Percentiles rank a stretch among this genome's conserved stretches.
phyloP scores from a whole-genome alignment of 2,329 filamentous ascomycete genomes.

The Leptographium radiaticola region DNA sequence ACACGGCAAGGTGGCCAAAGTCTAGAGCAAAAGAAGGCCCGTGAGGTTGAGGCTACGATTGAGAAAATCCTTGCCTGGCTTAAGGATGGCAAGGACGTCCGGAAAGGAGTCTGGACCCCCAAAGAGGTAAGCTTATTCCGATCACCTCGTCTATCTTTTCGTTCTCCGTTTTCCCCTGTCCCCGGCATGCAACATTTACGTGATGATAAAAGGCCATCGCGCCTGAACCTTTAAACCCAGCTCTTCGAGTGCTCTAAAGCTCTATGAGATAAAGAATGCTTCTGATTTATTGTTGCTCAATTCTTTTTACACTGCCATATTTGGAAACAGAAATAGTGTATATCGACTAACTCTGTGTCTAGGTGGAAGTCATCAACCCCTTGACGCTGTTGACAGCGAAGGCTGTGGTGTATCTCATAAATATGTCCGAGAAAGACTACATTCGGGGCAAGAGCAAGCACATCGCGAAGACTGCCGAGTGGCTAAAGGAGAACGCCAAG shows the following conservation, averaged over 20 bases:
- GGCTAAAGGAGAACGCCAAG: slow-evolving; percentile 81
- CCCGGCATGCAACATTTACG: slow-evolving; percentile 27
- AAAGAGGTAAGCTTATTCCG: slow-evolving; percentile 71
- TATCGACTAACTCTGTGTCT: not conserved
- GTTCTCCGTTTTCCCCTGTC: slow-evolving; percentile 7
- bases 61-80: slow-evolving; percentile 78
- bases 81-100: slow-evolving; percentile 82
- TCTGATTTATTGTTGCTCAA: slow-evolving; percentile 39
- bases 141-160: not conserved
- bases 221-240: slow-evolving; percentile 97
- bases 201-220: slow-evolving; percentile 98
- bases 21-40: slow-evolving; percentile 94
- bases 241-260: slow-evolving; percentile 91
- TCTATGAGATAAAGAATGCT: slow-evolving; percentile 71
- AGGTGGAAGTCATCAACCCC: slow-evolving; percentile 97
- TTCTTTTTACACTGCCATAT: not conserved
- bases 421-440: slow-evolving; percentile 93
- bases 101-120: slow-evolving; percentile 75
- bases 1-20: slow-evolving; percentile 88
- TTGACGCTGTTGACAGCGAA: slow-evolving; percentile 92
- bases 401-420: slow-evolving; percentile 93
- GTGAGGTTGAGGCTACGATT: slow-evolving; percentile 85
- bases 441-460: slow-evolving; percentile 99
- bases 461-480: slow-evolving; percentile 81
- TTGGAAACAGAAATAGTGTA: too few species aligned